Percentiles rank a stretch among this genome's conserved stretches.
Conservation (phyloP, 2,329 filamentous ascomycete genomes). For the Rutstroemia sp. region DNA sequence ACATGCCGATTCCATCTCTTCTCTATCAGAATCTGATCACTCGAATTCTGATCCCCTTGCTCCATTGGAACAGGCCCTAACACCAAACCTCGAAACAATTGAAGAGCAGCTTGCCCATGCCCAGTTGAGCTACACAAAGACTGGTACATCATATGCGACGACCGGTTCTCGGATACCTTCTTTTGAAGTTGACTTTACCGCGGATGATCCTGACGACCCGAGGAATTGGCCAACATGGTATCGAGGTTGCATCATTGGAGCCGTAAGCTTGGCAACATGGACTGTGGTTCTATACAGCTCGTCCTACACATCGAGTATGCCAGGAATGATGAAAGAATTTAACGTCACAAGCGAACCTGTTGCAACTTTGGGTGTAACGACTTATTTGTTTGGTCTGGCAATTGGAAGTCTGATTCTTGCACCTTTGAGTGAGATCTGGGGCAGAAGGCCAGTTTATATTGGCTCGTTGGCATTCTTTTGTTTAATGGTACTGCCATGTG, state of each 20-base stretch:
- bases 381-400: slow-evolving; percentile 70
- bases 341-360: slow-evolving; percentile 47
- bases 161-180: slow-evolving; percentile 42
- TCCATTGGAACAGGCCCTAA: slow-evolving; percentile 34
- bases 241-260: slow-evolving; percentile 31
- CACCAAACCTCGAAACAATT: slow-evolving; percentile 33
- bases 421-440: slow-evolving; percentile 65
- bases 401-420: slow-evolving; percentile 65
- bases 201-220: slow-evolving; percentile 56
- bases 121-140: slow-evolving; percentile 31
- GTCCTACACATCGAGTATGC: slow-evolving; percentile 66
- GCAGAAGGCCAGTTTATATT: slow-evolving; percentile 61
- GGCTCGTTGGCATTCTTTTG: slow-evolving; percentile 57
- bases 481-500: slow-evolving; percentile 64
- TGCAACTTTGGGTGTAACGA: slow-evolving; percentile 70
- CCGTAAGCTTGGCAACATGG: slow-evolving; percentile 32
- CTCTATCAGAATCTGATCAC: slow-evolving; percentile 13
- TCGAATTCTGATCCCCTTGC: slow-evolving; percentile 28
- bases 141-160: slow-evolving; percentile 38
- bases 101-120: slow-evolving; percentile 32
- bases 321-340: slow-evolving; percentile 63
- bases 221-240: slow-evolving; percentile 56
- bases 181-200: slow-evolving; percentile 68
- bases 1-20: slow-evolving; percentile 1
- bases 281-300: slow-evolving; percentile 64